Conservation (phyloP, 441 rosid genomes). For the Cnidoscolus chayamansa region DNA sequence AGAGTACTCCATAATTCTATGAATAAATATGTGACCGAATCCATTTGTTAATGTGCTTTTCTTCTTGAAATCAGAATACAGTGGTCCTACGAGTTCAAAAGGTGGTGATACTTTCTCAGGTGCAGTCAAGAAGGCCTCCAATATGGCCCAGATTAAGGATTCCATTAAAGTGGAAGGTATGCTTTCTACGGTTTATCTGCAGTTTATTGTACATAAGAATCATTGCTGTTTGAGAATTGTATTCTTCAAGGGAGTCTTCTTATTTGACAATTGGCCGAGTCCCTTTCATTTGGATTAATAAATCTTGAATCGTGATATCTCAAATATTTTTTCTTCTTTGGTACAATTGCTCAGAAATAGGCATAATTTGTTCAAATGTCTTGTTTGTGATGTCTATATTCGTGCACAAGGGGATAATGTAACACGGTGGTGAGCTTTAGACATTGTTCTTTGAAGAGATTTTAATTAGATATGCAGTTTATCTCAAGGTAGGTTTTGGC, state of each 20-base stretch:
- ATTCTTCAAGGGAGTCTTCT: background rate
- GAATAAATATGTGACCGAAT: constrained; percentile 5
- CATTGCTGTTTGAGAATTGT: background rate
- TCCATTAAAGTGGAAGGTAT: constrained; percentile 68
- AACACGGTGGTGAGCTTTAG: background rate
- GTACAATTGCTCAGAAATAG: background rate
- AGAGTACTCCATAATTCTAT: too few relatives aligned
- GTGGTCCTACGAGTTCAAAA: constrained; percentile 35
- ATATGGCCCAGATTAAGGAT: constrained; percentile 46
- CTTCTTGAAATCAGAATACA: constrained; percentile 24
- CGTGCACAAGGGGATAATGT: background rate
- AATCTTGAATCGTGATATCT: background rate
- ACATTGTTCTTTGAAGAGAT: constrained; percentile 4
- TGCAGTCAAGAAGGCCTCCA: constrained; percentile 51
- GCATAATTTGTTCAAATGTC: background rate
- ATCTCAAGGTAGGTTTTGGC: background rate
- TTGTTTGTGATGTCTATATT: background rate
- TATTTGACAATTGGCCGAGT: background rate
- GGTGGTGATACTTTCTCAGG: constrained; percentile 29
- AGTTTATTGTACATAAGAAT: background rate
- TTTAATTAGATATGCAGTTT: background rate
- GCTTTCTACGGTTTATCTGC: constrained; percentile 16
- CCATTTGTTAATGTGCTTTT: constrained; percentile 15
- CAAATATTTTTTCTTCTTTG: background rate
- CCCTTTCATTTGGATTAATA: background rate